Evolutionary conservation across 2,329 filamentous ascomycete species (phyloP).

Genomic region (Hypoxylon sp.): DNA sequence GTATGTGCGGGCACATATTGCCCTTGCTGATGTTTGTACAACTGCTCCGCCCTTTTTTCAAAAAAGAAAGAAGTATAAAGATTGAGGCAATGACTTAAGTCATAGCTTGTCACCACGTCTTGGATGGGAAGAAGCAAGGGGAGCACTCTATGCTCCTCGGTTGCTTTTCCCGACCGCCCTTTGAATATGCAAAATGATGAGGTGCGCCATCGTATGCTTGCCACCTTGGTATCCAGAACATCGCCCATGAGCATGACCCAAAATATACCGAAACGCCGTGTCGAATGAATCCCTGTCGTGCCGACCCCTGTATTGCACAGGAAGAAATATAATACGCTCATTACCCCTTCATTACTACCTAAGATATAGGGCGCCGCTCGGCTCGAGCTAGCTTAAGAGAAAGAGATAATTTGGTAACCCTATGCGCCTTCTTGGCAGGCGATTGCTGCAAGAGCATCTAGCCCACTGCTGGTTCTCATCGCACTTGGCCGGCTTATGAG

Average conservation of each 20-base stretch:
- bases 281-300: conserved; percentile 32
- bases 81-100: conserved; percentile 12
- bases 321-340: conserved; percentile 29
- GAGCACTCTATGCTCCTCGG: conserved; percentile 33
- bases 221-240: conserved; percentile 51
- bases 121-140: conserved; percentile 26
- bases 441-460: conserved; percentile 70
- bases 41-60: conserved; percentile 22
- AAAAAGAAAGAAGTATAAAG: conserved; percentile 33
- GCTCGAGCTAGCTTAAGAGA: conserved; percentile 20
- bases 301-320: conserved; percentile 25
- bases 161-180: conserved; percentile 46
- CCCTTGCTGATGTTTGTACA: conserved; percentile 35
- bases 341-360: conserved; percentile 41
- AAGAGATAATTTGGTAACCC: conserved; percentile 45
- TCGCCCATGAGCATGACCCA: conserved; percentile 36
- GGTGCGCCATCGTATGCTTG: conserved; percentile 54
- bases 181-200: conserved; percentile 47
- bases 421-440: conserved; percentile 65
- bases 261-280: conserved; percentile 48
- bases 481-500: conserved; percentile 62
- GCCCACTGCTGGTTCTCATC: conserved; percentile 64
- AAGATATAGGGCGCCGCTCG: conserved; percentile 19
- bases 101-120: conserved; percentile 18
- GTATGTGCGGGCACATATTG: conserved; percentile 29